Percentiles rank a stretch among this genome's conserved stretches.
These are phyloP conservation scores for Fomitopsis schrenkii DNA, from an alignment of 1,284 basidiomycete genomes.

Conservation along the genomic window DNA sequence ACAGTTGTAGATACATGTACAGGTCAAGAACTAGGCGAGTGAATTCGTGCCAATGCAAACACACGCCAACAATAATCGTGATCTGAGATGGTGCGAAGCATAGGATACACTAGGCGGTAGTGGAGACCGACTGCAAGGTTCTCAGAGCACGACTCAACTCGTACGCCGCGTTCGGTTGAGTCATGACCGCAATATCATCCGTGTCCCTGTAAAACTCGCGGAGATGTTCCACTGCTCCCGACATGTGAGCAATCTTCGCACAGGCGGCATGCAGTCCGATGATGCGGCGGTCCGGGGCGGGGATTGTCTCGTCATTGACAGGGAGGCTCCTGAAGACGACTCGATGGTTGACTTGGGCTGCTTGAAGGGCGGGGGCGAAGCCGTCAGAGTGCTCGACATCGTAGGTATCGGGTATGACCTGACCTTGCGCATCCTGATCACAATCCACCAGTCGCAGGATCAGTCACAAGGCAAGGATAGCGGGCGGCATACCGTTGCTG, in stretches of 20 bases:
- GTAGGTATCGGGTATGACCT: not conserved
- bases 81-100: too few species aligned
- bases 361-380: too few species aligned
- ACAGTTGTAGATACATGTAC: too few species aligned
- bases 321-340: not conserved
- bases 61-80: too few species aligned
- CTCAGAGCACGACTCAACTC: conserved; percentile 9
- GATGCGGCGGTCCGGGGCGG: conserved; percentile 4
- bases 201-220: conserved; percentile 10
- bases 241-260: conserved; percentile 11
- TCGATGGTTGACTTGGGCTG: not conserved
- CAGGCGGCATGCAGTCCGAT: conserved; percentile 12
- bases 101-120: too few species aligned
- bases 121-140: not conserved
- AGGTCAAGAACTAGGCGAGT: not conserved
- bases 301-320: not conserved
- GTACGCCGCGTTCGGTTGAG: conserved; percentile 8
- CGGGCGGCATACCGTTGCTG: not conserved
- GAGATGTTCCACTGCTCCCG: conserved; percentile 9
- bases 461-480: not conserved
- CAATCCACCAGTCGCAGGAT: too few species aligned
- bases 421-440: not conserved
- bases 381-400: not conserved
- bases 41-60: too few species aligned
- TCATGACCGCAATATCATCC: conserved; percentile 9